These are phyloP conservation scores for Picea glauca DNA, from an alignment of 75 land plant genomes.

Conservation along the genomic window DNA sequence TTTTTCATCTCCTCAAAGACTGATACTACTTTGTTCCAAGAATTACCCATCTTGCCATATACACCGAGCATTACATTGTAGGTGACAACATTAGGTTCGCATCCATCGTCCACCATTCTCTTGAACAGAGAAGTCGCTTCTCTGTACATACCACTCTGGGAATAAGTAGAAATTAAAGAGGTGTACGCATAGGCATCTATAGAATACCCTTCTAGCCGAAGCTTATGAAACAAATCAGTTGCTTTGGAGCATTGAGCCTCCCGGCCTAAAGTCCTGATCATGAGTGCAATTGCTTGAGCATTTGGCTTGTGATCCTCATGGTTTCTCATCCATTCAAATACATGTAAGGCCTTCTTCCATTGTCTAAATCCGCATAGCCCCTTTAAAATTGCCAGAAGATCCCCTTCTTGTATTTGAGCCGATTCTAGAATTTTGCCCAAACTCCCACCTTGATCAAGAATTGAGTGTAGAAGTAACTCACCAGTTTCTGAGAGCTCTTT, in stretches of 20 bases:
- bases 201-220: conserved; percentile 41
- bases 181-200: conserved; percentile 83
- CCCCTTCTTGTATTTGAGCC: conserved; percentile 20
- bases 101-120: conserved; percentile 55
- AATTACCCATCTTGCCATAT: conserved; percentile 71
- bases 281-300: conserved; percentile 37
- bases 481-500: conserved; percentile 36
- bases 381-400: conserved; percentile 45
- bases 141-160: conserved; percentile 49
- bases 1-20: conserved; percentile 69
- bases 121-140: conserved; percentile 56
- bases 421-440: conserved; percentile 13
- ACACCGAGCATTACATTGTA: conserved; percentile 92
- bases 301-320: conserved; percentile 9
- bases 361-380: conserved; percentile 37
- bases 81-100: conserved; percentile 72
- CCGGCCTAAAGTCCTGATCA: conserved; percentile 60
- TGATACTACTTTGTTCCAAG: conserved; percentile 53
- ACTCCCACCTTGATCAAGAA: conserved; percentile 18
- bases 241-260: conserved; percentile 61
- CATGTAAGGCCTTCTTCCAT: conserved; percentile 48
- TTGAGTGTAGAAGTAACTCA: conserved; percentile 32
- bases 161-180: conserved; percentile 54
- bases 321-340: conserved; percentile 65
- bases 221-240: conserved; percentile 50